phyloP scores from a whole-genome alignment of 176 grass and related monocot genomes.

The Alloteropsis semialata region DNA sequence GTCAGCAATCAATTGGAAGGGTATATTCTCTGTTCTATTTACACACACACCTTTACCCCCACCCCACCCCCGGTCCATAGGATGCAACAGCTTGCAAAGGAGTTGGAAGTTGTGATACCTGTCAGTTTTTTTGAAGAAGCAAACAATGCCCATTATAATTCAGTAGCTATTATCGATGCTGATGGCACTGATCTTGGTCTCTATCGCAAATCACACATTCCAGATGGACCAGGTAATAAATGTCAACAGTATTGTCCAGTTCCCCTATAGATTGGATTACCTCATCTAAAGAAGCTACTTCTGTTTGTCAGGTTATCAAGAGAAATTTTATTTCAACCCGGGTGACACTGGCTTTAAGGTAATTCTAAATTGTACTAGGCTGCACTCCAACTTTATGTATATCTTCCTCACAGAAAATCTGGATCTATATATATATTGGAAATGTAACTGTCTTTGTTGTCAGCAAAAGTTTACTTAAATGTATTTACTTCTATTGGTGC shows the following conservation, averaged over 20 bases:
- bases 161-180: conserved; percentile 83
- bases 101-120: conserved; percentile 86
- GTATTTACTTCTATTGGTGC: conserved; percentile 1
- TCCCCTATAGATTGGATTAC: background rate
- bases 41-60: background rate
- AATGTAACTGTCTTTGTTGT: background rate
- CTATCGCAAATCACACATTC: conserved; percentile 97
- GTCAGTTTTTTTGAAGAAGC: conserved; percentile 96
- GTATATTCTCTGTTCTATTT: conserved; percentile 2
- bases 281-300: background rate
- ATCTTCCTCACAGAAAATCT: background rate
- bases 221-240: conserved; percentile 81
- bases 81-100: conserved; percentile 91
- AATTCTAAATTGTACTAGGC: background rate
- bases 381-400: background rate
- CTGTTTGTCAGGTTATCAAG: conserved; percentile 77
- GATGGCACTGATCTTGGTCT: conserved; percentile 92
- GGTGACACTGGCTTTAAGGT: conserved; percentile 97
- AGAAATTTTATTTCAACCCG: conserved; percentile 94
- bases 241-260: background rate
- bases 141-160: conserved; percentile 99
- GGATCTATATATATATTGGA: background rate
- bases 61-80: conserved; percentile 17
- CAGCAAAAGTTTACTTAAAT: background rate
- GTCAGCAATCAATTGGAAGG: background rate